Evolutionary conservation across 2,329 filamentous ascomycete genomes (phyloP), one percentile per base, ranked within the genome.

Genomic region (Botryotinia calthae): DNA sequence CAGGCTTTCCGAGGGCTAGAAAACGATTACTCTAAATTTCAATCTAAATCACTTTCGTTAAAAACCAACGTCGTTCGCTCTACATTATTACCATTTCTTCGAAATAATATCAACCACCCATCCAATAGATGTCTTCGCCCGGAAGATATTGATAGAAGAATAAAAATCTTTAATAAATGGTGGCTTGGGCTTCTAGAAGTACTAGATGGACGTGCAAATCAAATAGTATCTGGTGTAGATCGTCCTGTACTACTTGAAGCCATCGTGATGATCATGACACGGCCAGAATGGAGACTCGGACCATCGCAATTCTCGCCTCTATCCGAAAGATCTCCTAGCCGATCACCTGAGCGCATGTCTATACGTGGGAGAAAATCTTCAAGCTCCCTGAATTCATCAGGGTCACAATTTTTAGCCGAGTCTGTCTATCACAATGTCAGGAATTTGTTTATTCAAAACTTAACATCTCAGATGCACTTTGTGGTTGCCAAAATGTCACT

Each of bases 401-500:
- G 87, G 9, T 90, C 89, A 4, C 90, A 92, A 75, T 92, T 92
- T 75, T 81, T 93, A 74, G 83, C 87, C 62, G 91, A 93, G 77
- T 92, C 90, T 2, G 89, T 93, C 54, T 86, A 91, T 76, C 90
- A 93, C 80, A 93, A 93, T 79, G 88, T 92, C 40, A 87, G 89
- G 51, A 92, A 91, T 79, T 88, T 89, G 59, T 93, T 91, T 79
- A 86, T 89, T 7, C 89, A 92, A 75, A 93, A 93, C 76, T 81
- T 93, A 14, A 85, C 90, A 51, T 86, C 89, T 40, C 91, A 93
- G 76, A 90, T 93, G 86, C 84, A 86, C 9, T 92, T 91, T 78
- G 89, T 90, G n/a, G 87, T 93, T 8, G 90, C 92, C 73, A 90
- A 90, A 76, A 92, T 93, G 89, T 91, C 90, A 10, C 83, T 91